Evolutionary conservation across 208 protist species (phyloP).

Genomic region (Naegleria fowleri): DNA sequence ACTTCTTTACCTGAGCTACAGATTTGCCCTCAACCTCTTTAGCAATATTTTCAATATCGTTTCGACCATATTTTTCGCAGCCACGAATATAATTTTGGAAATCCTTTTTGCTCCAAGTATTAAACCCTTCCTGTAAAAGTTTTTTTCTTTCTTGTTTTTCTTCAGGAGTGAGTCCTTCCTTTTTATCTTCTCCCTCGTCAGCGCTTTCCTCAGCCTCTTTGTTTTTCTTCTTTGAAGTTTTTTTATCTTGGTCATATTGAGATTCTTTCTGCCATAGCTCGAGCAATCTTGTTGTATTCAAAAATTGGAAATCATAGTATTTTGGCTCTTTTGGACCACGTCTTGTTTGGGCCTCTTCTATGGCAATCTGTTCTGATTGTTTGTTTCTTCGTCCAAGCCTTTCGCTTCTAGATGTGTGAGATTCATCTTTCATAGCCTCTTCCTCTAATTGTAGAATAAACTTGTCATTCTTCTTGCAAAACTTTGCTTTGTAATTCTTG

Average conservation of each 20-base stretch:
- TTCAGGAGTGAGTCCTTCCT: not conserved
- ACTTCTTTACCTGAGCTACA: not conserved
- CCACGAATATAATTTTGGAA: not conserved
- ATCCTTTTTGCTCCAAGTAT: constrained; percentile 28
- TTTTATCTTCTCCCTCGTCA: not conserved
- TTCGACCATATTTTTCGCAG: constrained; percentile 24
- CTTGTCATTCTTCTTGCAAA: constrained; percentile 16
- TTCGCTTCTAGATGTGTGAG: not conserved
- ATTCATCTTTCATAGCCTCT: not conserved
- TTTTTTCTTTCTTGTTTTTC: constrained; percentile 6
- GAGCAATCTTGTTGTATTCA: not conserved
- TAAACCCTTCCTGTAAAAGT: constrained; percentile 16
- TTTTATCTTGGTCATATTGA: not conserved
- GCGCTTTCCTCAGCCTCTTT: not conserved
- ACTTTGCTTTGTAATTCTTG: not conserved
- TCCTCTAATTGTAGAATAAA: not conserved
- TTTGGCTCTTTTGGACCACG: not conserved
- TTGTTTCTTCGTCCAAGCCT: not conserved
- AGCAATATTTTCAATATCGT: not conserved
- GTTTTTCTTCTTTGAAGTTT: not conserved
- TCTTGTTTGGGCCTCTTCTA: not conserved
- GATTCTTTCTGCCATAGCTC: not conserved
- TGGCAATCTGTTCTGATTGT: not conserved
- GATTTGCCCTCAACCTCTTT: constrained; percentile 20
- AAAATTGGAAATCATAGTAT: constrained; percentile 16